These are phyloP conservation scores for Claviceps quebecensis DNA, from an alignment of 2,329 filamentous ascomycete genomes.

Conservation along the genomic window DNA sequence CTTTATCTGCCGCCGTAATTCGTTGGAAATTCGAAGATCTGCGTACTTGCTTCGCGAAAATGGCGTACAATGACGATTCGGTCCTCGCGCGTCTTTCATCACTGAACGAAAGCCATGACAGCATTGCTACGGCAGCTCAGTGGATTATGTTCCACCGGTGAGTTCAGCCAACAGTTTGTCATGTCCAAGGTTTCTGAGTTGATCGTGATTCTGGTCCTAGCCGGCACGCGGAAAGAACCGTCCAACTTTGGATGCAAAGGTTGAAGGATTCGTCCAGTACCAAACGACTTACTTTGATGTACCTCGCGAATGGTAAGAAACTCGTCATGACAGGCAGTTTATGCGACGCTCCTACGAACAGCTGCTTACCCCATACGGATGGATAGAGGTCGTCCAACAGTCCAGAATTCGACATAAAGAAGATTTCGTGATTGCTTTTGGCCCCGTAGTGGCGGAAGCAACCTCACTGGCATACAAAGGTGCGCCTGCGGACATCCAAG, in stretches of 20 bases:
- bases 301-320: conserved; percentile 76
- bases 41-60: conserved; percentile 21
- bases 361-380: not conserved
- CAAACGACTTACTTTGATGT: conserved; percentile 81
- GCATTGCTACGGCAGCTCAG: conserved; percentile 89
- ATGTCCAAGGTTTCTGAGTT: not conserved
- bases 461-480: conserved; percentile 82
- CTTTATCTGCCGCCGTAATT: not conserved
- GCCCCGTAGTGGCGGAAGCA: conserved; percentile 86
- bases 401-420: conserved; percentile 85
- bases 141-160: conserved; percentile 99
- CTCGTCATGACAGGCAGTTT: not conserved
- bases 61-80: conserved; percentile 94
- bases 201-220: conserved; percentile 30
- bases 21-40: not conserved
- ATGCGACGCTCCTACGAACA: not conserved
- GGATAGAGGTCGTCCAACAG: conserved; percentile 85
- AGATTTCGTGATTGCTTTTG: conserved; percentile 84
- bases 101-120: conserved; percentile 93
- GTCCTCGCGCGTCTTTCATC: conserved; percentile 89
- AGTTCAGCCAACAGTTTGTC: not conserved
- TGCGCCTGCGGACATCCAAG: conserved; percentile 70
- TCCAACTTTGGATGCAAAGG: conserved; percentile 79
- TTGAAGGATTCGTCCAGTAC: conserved; percentile 75
- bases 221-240: conserved; percentile 82